A percentile compares a stretch with the other conserved stretches of the same genome.
Conservation (phyloP, 768 basidiomycete species). For the Rhizopogon vesiculosus region DNA sequence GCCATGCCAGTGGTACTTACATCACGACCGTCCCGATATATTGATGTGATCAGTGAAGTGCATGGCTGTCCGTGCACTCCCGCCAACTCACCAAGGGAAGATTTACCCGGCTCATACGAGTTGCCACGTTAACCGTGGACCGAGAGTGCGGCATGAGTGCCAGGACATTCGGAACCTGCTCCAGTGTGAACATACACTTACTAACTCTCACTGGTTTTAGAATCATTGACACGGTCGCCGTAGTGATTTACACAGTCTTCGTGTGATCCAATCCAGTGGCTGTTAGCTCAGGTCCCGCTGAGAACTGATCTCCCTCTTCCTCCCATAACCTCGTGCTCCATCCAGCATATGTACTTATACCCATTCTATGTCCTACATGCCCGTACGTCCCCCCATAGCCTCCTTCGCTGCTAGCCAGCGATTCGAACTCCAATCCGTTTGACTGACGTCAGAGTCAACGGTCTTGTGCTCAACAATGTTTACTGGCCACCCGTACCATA, state of each 20-base stretch:
- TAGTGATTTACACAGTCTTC: conserved; percentile 23
- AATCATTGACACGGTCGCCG: conserved; percentile 21
- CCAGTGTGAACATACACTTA: not conserved
- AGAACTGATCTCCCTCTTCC: conserved; percentile 5
- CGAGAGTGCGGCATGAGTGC: too few relatives aligned
- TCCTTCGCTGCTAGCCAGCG: conserved; percentile 4
- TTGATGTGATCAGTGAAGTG: conserved; percentile 1
- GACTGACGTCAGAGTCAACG: not conserved
- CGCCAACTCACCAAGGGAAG: not conserved
- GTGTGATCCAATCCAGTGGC: conserved; percentile 13
- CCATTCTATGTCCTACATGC: not conserved
- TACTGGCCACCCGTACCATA: conserved; percentile 38
- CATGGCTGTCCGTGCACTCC: too few relatives aligned
- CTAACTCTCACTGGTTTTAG: conserved; percentile 5
- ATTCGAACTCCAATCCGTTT: not conserved
- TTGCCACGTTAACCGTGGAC: not conserved
- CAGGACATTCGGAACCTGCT: not conserved
- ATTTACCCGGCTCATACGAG: not conserved
- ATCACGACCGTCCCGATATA: too few relatives aligned
- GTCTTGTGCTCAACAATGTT: not conserved
- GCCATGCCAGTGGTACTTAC: not conserved
- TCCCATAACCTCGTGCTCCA: conserved; percentile 15
- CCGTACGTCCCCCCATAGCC: not conserved
- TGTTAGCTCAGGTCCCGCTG: conserved; percentile 11
- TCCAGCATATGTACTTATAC: conserved; percentile 7